Evolutionary conservation across 2,329 filamentous ascomycete species (phyloP).

Genomic region (Aciculosporium take): DNA sequence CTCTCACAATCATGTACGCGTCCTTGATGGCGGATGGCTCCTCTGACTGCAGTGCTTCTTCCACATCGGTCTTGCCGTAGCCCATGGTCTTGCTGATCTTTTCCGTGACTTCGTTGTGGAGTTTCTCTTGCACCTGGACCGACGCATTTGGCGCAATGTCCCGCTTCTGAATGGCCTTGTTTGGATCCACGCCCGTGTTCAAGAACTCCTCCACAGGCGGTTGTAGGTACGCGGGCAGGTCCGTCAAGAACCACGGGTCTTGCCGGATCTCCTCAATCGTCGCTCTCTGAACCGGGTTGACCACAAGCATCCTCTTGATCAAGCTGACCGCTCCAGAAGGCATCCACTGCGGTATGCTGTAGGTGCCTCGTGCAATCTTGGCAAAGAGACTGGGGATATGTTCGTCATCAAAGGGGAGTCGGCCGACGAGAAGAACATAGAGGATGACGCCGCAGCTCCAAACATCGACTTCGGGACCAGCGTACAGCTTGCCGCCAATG

Average conservation of each 20-base stretch:
- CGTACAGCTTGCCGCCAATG: constrained; percentile 94
- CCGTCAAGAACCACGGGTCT: constrained; percentile 86
- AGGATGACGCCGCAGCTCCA: constrained; percentile 94
- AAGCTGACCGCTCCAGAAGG: constrained; percentile 66
- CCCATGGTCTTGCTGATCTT: constrained; percentile 98
- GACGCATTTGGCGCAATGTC: constrained; percentile 70
- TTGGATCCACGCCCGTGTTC: constrained; percentile 86
- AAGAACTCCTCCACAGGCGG: constrained; percentile 83
- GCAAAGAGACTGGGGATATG: constrained; percentile 96
- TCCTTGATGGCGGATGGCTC: constrained; percentile 98
- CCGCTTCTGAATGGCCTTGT: constrained; percentile 74
- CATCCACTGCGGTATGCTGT: constrained; percentile 84
- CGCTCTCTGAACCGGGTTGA: constrained; percentile 86
- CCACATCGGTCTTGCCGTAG: constrained; percentile 86
- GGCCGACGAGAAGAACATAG: constrained; percentile 66
- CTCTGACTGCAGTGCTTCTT: constrained; percentile 79
- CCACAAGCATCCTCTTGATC: constrained; percentile 87
- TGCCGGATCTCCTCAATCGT: constrained; percentile 87
- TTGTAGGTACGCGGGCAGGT: constrained; percentile 74
- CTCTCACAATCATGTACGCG: constrained; percentile 92
- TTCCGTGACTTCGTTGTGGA: constrained; percentile 83
- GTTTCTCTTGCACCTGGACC: constrained; percentile 66
- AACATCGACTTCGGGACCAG: constrained; percentile 92
- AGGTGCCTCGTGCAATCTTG: constrained; percentile 91
- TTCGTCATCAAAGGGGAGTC: constrained; percentile 92